Percentiles rank a stretch among this genome's conserved stretches.
Conservation (phyloP, 2,329 filamentous ascomycete species). For the Lecanoromycetidae sp. region DNA sequence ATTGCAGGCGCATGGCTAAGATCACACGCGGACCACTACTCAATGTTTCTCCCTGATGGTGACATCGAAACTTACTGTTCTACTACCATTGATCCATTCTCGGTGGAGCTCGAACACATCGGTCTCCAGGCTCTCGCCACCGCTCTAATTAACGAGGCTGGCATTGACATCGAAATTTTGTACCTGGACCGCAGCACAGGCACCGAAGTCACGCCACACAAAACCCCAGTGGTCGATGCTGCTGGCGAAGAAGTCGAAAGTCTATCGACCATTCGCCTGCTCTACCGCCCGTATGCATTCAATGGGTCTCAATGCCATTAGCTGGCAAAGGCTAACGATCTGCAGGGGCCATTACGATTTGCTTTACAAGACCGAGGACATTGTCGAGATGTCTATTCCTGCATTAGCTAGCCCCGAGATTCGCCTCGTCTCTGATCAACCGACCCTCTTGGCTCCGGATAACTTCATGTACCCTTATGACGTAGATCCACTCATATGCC, state of each 20-base stretch:
- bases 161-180: conserved; percentile 71
- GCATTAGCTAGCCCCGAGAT: conserved; percentile 5
- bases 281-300: conserved; percentile 50
- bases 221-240: conserved; percentile 27
- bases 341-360: conserved; percentile 80
- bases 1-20: conserved; percentile 79
- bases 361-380: conserved; percentile 58
- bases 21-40: conserved; percentile 55
- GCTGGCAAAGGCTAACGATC: conserved; percentile 1
- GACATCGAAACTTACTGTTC: conserved; percentile 57
- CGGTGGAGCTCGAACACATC: conserved; percentile 83
- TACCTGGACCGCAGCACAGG: conserved; percentile 83
- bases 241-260: conserved; percentile 18
- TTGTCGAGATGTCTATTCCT: conserved; percentile 23
- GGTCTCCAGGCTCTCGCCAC: conserved; percentile 67
- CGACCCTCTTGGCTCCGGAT: conserved; percentile 15
- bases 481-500: not conserved
- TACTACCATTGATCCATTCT: conserved; percentile 58
- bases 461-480: not conserved
- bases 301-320: conserved; percentile 18
- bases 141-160: conserved; percentile 64
- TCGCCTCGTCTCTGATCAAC: conserved; percentile 2
- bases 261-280: conserved; percentile 54
- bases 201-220: conserved; percentile 49
- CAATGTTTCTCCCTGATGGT: conserved; percentile 55